A percentile compares a stretch with the other conserved stretches of the same genome.
These are phyloP conservation scores for Xylaria sp. DNA, from an alignment of 2,329 filamentous ascomycete species.

Conservation along the genomic window DNA sequence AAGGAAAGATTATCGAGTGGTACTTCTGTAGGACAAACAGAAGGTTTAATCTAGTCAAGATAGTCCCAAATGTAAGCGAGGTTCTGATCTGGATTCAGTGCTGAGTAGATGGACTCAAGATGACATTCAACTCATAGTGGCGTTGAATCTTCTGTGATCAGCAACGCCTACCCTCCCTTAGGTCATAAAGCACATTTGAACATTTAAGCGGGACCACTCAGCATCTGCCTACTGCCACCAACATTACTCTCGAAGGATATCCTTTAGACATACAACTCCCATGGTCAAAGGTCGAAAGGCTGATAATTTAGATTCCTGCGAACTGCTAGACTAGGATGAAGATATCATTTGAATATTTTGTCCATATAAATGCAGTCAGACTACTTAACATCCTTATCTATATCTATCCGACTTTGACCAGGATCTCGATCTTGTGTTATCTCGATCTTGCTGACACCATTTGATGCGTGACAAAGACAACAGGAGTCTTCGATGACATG, in stretches of 20 bases:
- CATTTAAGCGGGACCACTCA: neutral
- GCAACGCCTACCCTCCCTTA: too few relatives aligned
- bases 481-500: neutral
- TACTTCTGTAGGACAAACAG: constrained; percentile 61
- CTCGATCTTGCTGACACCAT: neutral
- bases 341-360: neutral
- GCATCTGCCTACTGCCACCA: neutral
- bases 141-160: too few relatives aligned
- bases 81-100: constrained; percentile 60
- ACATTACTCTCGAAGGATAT: neutral
- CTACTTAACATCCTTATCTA: neutral
- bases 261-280: neutral
- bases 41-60: constrained; percentile 61
- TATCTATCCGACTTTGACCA: constrained; percentile 12
- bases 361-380: neutral
- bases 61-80: constrained; percentile 59
- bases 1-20: neutral
- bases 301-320: neutral
- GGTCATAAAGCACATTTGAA: neutral
- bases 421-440: neutral
- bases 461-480: constrained; percentile 6
- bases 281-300: neutral
- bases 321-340: neutral
- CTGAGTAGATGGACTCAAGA: constrained; percentile 38
- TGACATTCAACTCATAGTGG: too few relatives aligned